A percentile compares a stretch with the other conserved stretches of the same genome.
Evolutionary conservation across 139 green algal species (phyloP).

Genomic region (Micractinium conductrix): DNA sequence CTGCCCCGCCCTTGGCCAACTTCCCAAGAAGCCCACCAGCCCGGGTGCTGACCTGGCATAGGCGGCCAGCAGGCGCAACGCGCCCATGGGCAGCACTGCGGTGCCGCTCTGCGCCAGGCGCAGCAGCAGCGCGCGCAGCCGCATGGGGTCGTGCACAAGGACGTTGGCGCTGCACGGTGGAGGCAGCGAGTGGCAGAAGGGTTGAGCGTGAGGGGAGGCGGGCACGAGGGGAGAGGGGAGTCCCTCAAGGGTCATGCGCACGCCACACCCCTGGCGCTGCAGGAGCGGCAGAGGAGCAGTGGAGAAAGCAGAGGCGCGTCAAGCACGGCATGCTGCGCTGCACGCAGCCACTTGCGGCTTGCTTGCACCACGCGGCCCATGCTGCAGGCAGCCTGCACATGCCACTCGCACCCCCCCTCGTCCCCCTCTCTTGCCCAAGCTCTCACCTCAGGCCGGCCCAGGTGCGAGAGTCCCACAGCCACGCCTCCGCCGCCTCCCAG

Average conservation of each 20-base stretch:
- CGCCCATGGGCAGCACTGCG: conserved; percentile 19
- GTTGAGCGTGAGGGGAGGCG: neutral
- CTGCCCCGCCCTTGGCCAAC: neutral
- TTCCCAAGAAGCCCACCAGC: neutral
- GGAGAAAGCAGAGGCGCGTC: too few relatives aligned
- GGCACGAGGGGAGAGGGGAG: neutral
- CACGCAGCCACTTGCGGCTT: too few relatives aligned
- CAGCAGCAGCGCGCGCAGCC: conserved; percentile 33
- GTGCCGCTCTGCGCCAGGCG: conserved; percentile 17
- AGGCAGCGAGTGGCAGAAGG: too few relatives aligned
- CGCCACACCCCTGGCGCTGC: too few relatives aligned
- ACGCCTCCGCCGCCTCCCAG: conserved; percentile 21
- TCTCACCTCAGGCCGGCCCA: conserved; percentile 13
- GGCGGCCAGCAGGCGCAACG: conserved; percentile 31
- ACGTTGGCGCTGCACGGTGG: conserved; percentile 27
- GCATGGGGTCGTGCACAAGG: conserved; percentile 33
- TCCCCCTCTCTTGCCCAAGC: neutral
- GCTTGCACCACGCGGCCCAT: too few relatives aligned
- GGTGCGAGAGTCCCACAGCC: conserved; percentile 34
- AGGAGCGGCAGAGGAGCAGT: too few relatives aligned
- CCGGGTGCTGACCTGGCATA: conserved; percentile 26
- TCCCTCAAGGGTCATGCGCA: neutral
- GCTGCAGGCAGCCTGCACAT: neutral
- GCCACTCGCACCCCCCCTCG: neutral
- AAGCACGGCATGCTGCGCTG: too few relatives aligned